Evolutionary conservation across 2,329 filamentous ascomycete genomes (phyloP).

Genomic region (Fusarium sp.): DNA sequence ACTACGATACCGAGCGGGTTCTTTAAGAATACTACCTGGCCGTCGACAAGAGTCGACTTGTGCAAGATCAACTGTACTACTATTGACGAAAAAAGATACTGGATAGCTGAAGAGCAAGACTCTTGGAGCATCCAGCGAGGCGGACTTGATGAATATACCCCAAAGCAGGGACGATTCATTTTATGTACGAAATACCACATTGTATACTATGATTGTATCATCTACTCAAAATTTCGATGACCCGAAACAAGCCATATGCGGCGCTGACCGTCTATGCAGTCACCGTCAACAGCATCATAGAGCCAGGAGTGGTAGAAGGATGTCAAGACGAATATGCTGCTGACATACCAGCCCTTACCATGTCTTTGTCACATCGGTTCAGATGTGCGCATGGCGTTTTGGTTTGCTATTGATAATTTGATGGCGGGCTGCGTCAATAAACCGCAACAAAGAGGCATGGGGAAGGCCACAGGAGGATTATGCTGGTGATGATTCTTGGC

Average conservation of each 20-base stretch:
- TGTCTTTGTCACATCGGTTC: background rate
- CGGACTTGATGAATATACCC: conserved; percentile 3
- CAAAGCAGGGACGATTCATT: background rate
- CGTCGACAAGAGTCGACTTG: conserved; percentile 8
- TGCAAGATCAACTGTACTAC: conserved; percentile 34
- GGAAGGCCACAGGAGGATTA: background rate
- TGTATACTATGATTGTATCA: conserved; percentile 12
- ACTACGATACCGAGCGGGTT: background rate
- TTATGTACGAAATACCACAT: conserved; percentile 23
- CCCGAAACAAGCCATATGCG: background rate
- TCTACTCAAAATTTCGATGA: background rate
- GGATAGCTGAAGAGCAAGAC: background rate
- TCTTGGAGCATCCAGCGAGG: conserved; percentile 6
- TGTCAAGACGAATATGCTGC: background rate
- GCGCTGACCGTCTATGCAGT: background rate
- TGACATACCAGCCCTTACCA: background rate
- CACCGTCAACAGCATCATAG: background rate
- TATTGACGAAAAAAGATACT: conserved; percentile 11
- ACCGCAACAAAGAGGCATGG: background rate
- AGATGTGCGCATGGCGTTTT: background rate
- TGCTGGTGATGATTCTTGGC: background rate
- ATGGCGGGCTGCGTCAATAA: background rate
- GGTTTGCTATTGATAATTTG: background rate
- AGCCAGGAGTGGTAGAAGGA: background rate
- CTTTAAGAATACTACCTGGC: background rate